These are phyloP conservation scores for Potentilla sterilis DNA, from an alignment of 306 rosid species.

Conservation along the genomic window DNA sequence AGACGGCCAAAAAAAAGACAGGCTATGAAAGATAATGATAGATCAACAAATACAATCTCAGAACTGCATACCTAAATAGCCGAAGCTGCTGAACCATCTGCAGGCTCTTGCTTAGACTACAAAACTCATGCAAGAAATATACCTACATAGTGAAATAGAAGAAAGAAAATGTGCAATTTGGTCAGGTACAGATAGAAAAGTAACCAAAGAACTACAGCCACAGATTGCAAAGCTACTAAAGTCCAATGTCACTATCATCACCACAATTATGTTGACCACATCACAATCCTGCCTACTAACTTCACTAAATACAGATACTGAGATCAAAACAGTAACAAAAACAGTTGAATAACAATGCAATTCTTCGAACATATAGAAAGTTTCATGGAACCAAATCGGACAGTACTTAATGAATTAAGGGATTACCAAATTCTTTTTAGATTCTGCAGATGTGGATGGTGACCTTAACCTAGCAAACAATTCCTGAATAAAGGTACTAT, in stretches of 20 bases:
- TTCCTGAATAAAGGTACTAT: conserved; percentile 85
- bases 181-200: background rate
- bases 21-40: conserved; percentile 8
- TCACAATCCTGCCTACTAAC: background rate
- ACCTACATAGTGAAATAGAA: conserved; percentile 42
- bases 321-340: background rate
- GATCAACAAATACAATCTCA: conserved; percentile 16
- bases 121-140: conserved; percentile 84
- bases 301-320: background rate
- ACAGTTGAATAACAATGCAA: background rate
- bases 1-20: conserved; percentile 8
- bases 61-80: conserved; percentile 62
- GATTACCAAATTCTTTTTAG: conserved; percentile 85
- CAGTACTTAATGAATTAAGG: conserved; percentile 3
- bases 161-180: background rate
- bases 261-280: background rate
- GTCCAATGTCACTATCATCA: conserved; percentile 10
- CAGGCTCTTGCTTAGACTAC: conserved; percentile 88
- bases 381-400: background rate
- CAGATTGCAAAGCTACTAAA: background rate
- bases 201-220: background rate
- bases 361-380: background rate
- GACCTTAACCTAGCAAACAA: conserved; percentile 77
- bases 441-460: conserved; percentile 62
- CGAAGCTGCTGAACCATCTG: conserved; percentile 95